Evolutionary conservation across 2,329 filamentous ascomycete species (phyloP).

Genomic region (Ceratocystis huliohia): DNA sequence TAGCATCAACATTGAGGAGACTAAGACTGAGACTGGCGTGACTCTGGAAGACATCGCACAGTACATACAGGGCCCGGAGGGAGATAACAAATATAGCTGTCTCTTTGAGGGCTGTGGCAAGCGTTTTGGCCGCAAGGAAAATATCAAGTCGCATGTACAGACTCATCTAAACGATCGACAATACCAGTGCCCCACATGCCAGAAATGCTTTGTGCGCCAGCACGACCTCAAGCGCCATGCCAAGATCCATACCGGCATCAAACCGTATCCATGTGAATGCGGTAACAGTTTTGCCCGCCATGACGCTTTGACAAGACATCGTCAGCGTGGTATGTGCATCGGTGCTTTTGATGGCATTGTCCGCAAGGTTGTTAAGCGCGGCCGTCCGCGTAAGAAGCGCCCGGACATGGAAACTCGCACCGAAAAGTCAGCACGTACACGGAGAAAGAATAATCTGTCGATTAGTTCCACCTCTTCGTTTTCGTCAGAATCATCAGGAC

Average conservation of each 20-base stretch:
- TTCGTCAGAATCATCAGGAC: conserved; percentile 42
- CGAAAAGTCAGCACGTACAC: conserved; percentile 39
- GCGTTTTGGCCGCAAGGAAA: conserved; percentile 91
- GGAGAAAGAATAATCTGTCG: conserved; percentile 42
- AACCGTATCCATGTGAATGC: conserved; percentile 88
- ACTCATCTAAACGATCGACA: conserved; percentile 94
- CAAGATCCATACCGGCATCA: conserved; percentile 93
- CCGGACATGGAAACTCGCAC: conserved; percentile 44
- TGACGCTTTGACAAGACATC: conserved; percentile 85
- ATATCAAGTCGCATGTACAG: conserved; percentile 96
- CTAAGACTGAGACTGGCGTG: conserved; percentile 67
- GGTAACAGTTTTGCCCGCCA: conserved; percentile 91
- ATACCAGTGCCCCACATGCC: conserved; percentile 83
- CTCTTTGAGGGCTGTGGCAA: conserved; percentile 70
- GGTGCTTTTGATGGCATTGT: conserved; percentile 76
- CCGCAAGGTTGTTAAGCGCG: conserved; percentile 48
- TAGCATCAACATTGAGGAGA: conserved; percentile 51
- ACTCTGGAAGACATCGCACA: conserved; percentile 71
- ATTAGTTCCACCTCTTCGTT: conserved; percentile 35
- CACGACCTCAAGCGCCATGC: conserved; percentile 95
- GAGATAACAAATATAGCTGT: conserved; percentile 69
- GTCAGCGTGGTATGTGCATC: conserved; percentile 91
- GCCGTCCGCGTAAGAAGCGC: conserved; percentile 49
- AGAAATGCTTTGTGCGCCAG: conserved; percentile 91
- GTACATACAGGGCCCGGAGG: conserved; percentile 60